Base-by-base conservation (phyloP, 1,139 yeast genomes). In the Hemisphaericaspora lyxosophila region DNA sequence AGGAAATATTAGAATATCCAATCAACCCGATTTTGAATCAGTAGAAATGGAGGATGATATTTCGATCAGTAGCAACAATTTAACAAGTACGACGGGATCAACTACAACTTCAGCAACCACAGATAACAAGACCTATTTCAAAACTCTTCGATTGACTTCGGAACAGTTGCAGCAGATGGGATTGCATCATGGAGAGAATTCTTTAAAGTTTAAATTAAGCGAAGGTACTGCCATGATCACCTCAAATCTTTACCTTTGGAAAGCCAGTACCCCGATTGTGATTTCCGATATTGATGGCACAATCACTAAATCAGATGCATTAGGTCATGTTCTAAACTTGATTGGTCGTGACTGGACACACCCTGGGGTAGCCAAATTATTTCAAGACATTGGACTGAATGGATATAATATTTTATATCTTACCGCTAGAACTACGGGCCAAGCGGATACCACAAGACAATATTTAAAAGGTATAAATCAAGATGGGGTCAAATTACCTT, bases 331-430 rank as follows among this genome's bases (percentile, higher is more conserved):
- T 2, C 69, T 92, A 59, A 90, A 95, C 25, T 82, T 92, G 78
- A 70, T 94, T 34, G 99, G 99, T 2, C 78, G 89, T 49, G 99
- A 94, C 64, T 94, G 98, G 98, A 94, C 98, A 0, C 99, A 94
- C 58, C 78, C 82, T 1, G 99, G 98, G 17, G 98, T 94, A 30
- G 96, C 97, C 2, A 83, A 82, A 50, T 67, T 94, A 43, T 94
- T 90, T 59, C 81, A 80, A 19, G 98, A 94, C 59, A 92, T 94
- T 46, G 60, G 75, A 33, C 70, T 75, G 41, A 94, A 94, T 57
- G 98, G 98, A 1, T 94, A 92, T 66, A 89, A 92, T 55, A 83
- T 94, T 40, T 75, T 94, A 76, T 94, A 94, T 59, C 69, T 94
- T 50, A 94, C 98, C 0, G 95, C 98, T 0, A 73, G 99, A 49